A percentile compares a stretch with the other conserved stretches of the same genome.
Conservation (phyloP, 768 basidiomycete genomes). For the Boletus rufocinnamomeus region DNA sequence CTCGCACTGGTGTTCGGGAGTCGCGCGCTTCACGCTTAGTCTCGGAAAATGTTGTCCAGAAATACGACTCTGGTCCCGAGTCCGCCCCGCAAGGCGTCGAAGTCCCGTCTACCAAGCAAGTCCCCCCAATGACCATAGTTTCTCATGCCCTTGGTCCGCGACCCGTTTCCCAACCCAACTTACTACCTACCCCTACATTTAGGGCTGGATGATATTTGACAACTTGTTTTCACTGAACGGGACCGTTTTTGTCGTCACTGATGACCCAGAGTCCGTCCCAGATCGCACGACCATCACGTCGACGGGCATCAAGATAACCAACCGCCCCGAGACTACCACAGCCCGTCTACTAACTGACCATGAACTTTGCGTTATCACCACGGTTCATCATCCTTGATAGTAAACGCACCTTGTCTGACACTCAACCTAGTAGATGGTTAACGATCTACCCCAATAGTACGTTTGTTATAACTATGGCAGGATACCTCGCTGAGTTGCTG, state of each 20-base stretch:
- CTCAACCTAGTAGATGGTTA: constrained; percentile 63
- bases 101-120: constrained; percentile 20
- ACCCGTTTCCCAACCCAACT: not conserved
- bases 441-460: constrained; percentile 86
- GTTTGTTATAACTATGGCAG: constrained; percentile 25
- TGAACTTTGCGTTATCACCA: constrained; percentile 77
- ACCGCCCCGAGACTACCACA: constrained; percentile 54
- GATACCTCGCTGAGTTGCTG: not conserved
- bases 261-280: constrained; percentile 67
- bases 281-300: constrained; percentile 70
- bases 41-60: constrained; percentile 8
- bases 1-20: constrained; percentile 3
- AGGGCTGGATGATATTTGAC: constrained; percentile 92
- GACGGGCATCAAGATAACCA: constrained; percentile 59
- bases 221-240: constrained; percentile 80
- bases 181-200: not conserved
- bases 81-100: constrained; percentile 6
- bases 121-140: constrained; percentile 66
- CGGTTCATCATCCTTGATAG: constrained; percentile 43
- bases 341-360: constrained; percentile 72
- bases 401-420: constrained; percentile 6
- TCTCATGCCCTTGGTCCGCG: constrained; percentile 71
- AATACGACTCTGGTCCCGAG: not conserved
- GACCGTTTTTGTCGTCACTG: constrained; percentile 78
- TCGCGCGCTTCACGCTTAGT: constrained; percentile 9